phyloP scores from a whole-genome alignment of 1,139 yeast genomes.

The Diutina neorugosa region DNA sequence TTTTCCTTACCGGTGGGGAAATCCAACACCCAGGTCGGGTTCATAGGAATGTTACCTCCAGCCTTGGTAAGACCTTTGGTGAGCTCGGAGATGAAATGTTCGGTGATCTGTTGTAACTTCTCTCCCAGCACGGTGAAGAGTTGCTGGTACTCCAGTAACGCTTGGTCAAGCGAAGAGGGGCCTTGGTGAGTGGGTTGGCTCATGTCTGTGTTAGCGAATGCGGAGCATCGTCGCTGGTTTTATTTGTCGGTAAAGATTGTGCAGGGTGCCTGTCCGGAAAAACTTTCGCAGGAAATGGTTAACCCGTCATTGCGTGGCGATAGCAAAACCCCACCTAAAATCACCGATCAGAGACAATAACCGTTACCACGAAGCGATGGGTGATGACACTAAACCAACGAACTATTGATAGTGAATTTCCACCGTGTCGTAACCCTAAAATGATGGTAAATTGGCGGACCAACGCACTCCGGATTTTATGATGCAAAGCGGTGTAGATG shows the following conservation, averaged over 20 bases:
- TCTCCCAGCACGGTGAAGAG: constrained; percentile 51
- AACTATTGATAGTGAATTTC: background rate
- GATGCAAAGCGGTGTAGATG: background rate
- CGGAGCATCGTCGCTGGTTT: background rate
- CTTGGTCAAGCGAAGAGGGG: background rate
- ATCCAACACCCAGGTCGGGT: constrained; percentile 92
- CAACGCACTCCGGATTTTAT: background rate
- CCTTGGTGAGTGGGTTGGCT: background rate
- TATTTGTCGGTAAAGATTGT: background rate
- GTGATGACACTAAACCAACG: background rate
- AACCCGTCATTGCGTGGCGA: background rate
- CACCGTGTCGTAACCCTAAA: background rate
- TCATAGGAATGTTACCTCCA: constrained; percentile 91
- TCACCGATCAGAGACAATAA: no score
- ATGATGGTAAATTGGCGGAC: background rate
- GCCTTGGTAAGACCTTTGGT: constrained; percentile 62
- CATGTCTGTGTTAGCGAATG: background rate
- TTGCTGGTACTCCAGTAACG: constrained; percentile 22
- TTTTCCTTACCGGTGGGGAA: constrained; percentile 84
- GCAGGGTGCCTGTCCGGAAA: background rate
- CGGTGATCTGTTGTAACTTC: constrained; percentile 51
- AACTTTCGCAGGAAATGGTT: background rate
- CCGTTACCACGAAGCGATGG: background rate
- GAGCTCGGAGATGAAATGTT: constrained; percentile 54
- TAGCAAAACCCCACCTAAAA: no score